Conservation (phyloP, 1,284 basidiomycete species). For the Trichosporon coremiiforme region DNA sequence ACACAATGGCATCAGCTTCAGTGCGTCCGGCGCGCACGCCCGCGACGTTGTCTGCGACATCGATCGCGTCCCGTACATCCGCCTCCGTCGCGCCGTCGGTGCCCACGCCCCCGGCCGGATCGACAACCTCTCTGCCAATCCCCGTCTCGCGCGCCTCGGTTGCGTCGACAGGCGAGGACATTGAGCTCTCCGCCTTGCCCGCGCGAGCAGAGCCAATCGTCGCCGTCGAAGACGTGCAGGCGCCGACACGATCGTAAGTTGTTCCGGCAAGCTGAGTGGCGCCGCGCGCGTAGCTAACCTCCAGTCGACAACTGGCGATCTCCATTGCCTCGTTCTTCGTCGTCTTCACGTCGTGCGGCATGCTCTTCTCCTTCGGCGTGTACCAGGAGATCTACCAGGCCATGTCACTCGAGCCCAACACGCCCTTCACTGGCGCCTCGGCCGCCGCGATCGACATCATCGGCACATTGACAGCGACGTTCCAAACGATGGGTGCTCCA, state of each 20-base stretch:
- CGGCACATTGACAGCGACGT: conserved; percentile 40
- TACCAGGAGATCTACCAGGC: conserved; percentile 45
- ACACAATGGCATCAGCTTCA: not conserved
- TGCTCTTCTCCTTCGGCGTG: conserved; percentile 43
- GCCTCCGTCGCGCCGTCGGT: not conserved
- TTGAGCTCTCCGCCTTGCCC: not conserved
- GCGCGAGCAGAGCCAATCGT: not conserved
- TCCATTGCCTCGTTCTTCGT: conserved; percentile 33
- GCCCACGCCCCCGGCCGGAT: not conserved
- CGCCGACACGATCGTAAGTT: not conserved
- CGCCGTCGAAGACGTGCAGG: not conserved
- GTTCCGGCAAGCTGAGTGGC: not conserved
- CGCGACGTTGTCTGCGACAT: not conserved
- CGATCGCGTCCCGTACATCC: not conserved
- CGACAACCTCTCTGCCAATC: not conserved
- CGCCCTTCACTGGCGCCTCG: conserved; percentile 37
- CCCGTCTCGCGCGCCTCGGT: not conserved
- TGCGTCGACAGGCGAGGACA: not conserved
- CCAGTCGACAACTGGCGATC: conserved; percentile 31
- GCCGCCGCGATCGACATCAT: conserved; percentile 41
- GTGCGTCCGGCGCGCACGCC: not conserved
- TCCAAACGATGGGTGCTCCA: conserved; percentile 41
- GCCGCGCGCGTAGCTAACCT: not conserved
- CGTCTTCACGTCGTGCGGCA: conserved; percentile 41
- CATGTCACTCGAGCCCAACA: conserved; percentile 32